phyloP scores from a whole-genome alignment of 2,329 filamentous ascomycete species.

The Ascochyta fabae region DNA sequence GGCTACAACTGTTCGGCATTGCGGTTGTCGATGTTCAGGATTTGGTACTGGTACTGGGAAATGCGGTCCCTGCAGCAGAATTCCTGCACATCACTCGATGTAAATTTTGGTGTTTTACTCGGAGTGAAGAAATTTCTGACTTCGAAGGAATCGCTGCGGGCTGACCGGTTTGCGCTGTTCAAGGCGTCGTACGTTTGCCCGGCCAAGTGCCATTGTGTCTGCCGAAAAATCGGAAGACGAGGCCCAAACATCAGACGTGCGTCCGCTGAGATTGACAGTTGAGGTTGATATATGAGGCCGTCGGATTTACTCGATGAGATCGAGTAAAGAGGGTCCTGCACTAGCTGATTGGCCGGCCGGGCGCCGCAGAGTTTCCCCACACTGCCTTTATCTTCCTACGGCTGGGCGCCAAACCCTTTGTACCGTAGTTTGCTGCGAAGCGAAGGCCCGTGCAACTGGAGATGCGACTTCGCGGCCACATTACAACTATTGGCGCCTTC shows the following conservation, averaged over 20 bases:
- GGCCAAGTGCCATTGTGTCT: not conserved
- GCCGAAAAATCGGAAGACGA: slow-evolving; percentile 6
- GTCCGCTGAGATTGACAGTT: slow-evolving; percentile 8
- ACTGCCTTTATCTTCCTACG: slow-evolving; percentile 30
- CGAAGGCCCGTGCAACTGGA: slow-evolving; percentile 18
- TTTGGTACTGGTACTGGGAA: not conserved
- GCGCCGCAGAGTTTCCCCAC: slow-evolving; percentile 28
- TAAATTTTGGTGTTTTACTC: not conserved
- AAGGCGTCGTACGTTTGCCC: not conserved
- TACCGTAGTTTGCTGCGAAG: slow-evolving; percentile 15
- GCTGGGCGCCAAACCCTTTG: slow-evolving; percentile 15
- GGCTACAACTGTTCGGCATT: not conserved
- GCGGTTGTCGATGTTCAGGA: not conserved
- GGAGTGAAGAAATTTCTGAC: not conserved
- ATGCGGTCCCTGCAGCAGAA: not conserved
- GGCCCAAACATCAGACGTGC: slow-evolving; percentile 4
- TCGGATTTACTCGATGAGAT: slow-evolving; percentile 38
- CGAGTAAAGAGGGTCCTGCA: slow-evolving; percentile 31
- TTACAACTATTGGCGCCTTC: slow-evolving; percentile 6
- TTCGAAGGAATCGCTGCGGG: not conserved
- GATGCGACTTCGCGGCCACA: slow-evolving; percentile 19
- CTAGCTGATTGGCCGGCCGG: slow-evolving; percentile 24
- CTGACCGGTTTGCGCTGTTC: not conserved
- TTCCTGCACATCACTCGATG: not conserved
- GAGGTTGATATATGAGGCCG: slow-evolving; percentile 23